A percentile compares a stretch with the other conserved stretches of the same genome.
phyloP scores from a whole-genome alignment of 257 asterid species.

The Pogostemon cablin region DNA sequence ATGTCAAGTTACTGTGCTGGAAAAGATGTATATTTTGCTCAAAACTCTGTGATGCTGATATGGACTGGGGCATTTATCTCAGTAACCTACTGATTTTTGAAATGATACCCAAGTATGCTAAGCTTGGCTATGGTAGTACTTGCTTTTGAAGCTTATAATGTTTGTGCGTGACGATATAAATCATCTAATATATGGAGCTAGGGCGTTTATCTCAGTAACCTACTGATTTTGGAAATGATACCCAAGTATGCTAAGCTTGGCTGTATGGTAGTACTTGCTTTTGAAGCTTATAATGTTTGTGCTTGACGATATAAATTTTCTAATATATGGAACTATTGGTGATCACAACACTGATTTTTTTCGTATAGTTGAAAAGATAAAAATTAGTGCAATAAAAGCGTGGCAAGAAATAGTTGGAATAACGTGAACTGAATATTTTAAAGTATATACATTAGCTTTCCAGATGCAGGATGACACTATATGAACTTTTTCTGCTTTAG shows the following conservation, averaged over 20 bases:
- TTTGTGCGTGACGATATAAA: not conserved
- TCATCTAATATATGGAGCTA: not conserved
- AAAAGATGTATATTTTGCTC: not conserved
- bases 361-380: not conserved
- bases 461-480: not conserved
- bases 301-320: no score
- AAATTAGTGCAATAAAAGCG: not conserved
- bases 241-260: not conserved
- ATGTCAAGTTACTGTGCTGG: not conserved
- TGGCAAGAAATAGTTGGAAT: not conserved
- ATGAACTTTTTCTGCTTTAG: not conserved
- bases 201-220: not conserved
- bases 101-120: not conserved
- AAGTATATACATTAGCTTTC: not conserved
- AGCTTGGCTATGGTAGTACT: not conserved
- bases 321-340: not conserved
- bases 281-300: not conserved
- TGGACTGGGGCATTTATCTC: not conserved
- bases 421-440: not conserved
- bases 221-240: not conserved
- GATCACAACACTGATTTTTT: not conserved
- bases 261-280: not conserved
- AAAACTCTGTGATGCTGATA: constrained; percentile 11
- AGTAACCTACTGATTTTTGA: not conserved
- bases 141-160: not conserved